phyloP scores from a whole-genome alignment of 306 rosid genomes.

The Cucurbita pepo region DNA sequence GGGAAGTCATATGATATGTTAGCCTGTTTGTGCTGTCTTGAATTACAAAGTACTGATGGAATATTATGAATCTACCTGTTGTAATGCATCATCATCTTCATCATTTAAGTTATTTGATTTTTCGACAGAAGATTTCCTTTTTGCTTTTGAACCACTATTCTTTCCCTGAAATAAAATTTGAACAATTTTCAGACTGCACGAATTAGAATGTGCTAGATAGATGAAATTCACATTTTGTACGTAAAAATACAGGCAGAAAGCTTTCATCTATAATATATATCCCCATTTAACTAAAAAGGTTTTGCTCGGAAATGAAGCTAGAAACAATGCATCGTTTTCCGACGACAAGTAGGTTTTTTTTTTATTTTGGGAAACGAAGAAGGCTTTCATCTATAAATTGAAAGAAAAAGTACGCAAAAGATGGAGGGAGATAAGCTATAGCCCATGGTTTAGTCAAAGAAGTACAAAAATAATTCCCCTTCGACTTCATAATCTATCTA shows the following conservation, averaged over 20 bases:
- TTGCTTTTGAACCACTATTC: constrained; percentile 26
- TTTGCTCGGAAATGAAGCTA: neutral
- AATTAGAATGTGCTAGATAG: neutral
- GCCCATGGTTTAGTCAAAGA: too few relatives aligned
- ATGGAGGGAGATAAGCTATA: neutral
- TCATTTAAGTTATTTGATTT: constrained; percentile 8
- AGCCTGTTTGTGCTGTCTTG: constrained; percentile 7
- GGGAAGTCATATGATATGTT: constrained; percentile 11
- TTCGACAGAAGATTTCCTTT: constrained; percentile 21
- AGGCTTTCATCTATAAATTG: neutral
- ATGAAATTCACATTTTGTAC: too few relatives aligned
- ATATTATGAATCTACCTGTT: constrained; percentile 26
- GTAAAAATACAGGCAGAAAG: too few relatives aligned
- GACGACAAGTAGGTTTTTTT: too few relatives aligned
- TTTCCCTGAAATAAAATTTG: constrained; percentile 21
- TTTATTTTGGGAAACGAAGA: too few relatives aligned
- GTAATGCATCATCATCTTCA: constrained; percentile 47
- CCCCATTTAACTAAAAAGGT: neutral
- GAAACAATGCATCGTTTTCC: neutral
- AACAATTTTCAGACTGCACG: neutral
- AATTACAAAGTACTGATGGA: neutral
- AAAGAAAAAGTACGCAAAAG: neutral
- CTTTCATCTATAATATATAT: neutral
- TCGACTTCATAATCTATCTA: too few relatives aligned
- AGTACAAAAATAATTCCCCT: too few relatives aligned